These are phyloP conservation scores for Salvia sclarea DNA, from an alignment of 305 asterid species.

Conservation along the genomic window DNA sequence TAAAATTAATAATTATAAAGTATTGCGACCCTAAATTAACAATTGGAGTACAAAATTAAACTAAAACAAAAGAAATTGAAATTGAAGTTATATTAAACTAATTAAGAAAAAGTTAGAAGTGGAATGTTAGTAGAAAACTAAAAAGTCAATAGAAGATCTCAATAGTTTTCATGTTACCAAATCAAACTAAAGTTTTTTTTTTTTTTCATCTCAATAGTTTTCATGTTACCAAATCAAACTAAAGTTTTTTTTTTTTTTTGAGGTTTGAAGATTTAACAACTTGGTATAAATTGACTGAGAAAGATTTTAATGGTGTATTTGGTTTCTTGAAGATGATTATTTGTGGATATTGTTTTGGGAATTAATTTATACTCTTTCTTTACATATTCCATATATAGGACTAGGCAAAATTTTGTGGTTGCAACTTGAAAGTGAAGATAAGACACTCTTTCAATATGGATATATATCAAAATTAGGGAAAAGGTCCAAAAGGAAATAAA, in stretches of 20 bases:
- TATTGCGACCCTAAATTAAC: too few relatives aligned
- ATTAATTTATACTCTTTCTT: not conserved
- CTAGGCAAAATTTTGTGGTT: not conserved
- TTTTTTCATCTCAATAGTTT: not conserved
- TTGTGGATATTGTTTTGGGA: not conserved
- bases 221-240: not conserved
- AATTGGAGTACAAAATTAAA: too few relatives aligned
- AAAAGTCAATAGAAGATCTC: too few relatives aligned
- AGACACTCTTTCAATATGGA: not conserved
- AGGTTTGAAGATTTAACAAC: not conserved
- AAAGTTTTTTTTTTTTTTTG: not conserved
- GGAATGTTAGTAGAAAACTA: too few relatives aligned
- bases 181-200: too few relatives aligned
- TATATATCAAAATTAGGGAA: not conserved
- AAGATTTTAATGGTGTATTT: not conserved
- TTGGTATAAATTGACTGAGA: not conserved
- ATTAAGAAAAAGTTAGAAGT: too few relatives aligned
- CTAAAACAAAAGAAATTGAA: too few relatives aligned
- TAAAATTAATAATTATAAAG: too few relatives aligned
- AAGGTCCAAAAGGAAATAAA: not conserved
- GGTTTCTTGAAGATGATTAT: not conserved
- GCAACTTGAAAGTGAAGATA: not conserved
- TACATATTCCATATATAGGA: not conserved
- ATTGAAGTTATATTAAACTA: too few relatives aligned
- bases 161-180: not conserved